Conservation (phyloP, 2,329 filamentous ascomycete genomes). For the Aotearoamyces nothofagi region DNA sequence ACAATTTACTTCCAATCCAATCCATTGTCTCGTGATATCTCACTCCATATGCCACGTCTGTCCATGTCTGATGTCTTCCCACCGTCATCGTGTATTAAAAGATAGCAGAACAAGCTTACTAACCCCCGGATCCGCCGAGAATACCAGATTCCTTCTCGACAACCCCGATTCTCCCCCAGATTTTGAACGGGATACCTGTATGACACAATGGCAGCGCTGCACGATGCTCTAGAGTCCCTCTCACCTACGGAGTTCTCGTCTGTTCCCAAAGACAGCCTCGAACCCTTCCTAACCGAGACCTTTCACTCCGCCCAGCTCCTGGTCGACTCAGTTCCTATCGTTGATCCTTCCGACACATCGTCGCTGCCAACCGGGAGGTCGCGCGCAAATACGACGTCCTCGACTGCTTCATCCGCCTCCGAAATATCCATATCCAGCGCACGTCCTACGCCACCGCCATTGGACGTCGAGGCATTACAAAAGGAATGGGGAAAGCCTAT, state of each 20-base stretch:
- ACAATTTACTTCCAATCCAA: too few species aligned
- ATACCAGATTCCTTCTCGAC: too few species aligned
- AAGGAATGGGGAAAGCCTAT: slow-evolving; percentile 77
- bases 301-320: slow-evolving; percentile 56
- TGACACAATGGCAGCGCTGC: slow-evolving; percentile 35
- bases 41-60: too few species aligned
- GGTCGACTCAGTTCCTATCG: slow-evolving; percentile 60
- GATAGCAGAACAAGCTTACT: too few species aligned
- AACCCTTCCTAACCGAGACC: slow-evolving; percentile 37
- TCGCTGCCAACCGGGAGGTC: slow-evolving; percentile 34
- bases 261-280: slow-evolving; percentile 30
- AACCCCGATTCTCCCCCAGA: too few species aligned
- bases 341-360: slow-evolving; percentile 29
- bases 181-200: not conserved
- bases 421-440: slow-evolving; percentile 36
- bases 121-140: too few species aligned
- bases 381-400: slow-evolving; percentile 37
- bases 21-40: too few species aligned
- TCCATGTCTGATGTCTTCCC: too few species aligned
- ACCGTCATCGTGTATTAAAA: too few species aligned
- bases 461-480: slow-evolving; percentile 44
- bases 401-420: slow-evolving; percentile 27
- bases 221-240: slow-evolving; percentile 42
- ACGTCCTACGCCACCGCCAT: slow-evolving; percentile 22
- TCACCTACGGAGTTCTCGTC: slow-evolving; percentile 36